phyloP scores from a whole-genome alignment of 495 filamentous ascomycete genomes.

The Delitschia confertaspora region DNA sequence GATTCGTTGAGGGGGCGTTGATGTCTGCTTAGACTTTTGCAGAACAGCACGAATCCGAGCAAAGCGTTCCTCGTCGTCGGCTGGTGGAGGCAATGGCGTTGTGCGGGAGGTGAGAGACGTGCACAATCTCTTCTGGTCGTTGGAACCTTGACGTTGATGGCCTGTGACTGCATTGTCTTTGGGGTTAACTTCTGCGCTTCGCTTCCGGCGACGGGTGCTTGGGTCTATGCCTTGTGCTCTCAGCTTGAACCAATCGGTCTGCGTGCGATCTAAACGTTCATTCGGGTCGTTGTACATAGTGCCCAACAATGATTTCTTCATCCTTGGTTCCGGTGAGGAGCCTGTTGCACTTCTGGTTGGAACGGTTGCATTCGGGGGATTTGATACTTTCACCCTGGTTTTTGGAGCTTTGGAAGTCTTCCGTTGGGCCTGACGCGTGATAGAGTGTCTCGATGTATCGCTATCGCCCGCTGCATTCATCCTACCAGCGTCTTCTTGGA shows the following conservation, averaged over 20 bases:
- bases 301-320: background rate
- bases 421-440: too few species aligned
- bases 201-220: conserved; percentile 15
- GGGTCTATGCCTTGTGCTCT: conserved; percentile 38
- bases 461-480: too few species aligned
- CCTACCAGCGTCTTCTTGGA: too few species aligned
- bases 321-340: too few species aligned
- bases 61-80: conserved; percentile 31
- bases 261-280: conserved; percentile 30
- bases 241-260: conserved; percentile 40
- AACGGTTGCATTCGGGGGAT: too few species aligned
- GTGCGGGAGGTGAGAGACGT: background rate
- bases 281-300: conserved; percentile 14
- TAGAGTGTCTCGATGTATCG: too few species aligned
- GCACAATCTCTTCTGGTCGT: conserved; percentile 4
- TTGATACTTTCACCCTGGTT: too few species aligned
- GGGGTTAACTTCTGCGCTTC: conserved; percentile 1
- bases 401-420: too few species aligned
- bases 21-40: background rate
- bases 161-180: conserved; percentile 8
- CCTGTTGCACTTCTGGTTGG: too few species aligned
- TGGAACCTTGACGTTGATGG: too few species aligned
- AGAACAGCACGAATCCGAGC: conserved; percentile 20
- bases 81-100: conserved; percentile 9
- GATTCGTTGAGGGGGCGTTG: background rate